Evolutionary conservation across 768 basidiomycete species (phyloP), one percentile per base, ranked within the genome.

Genomic region (Dioszegia hungarica): DNA sequence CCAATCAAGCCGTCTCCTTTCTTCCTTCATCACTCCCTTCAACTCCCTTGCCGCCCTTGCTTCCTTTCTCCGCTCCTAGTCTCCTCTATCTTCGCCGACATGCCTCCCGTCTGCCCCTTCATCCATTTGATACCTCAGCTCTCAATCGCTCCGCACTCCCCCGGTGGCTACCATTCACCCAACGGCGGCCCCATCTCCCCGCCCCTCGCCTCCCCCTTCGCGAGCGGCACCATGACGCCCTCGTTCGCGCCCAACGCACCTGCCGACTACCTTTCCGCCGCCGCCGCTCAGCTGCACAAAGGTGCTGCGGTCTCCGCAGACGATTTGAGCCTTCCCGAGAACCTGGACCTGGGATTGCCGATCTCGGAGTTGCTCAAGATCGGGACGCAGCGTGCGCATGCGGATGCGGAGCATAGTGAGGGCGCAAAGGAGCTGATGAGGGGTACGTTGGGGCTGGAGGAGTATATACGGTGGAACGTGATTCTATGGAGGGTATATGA

Each of bases 401-500:
- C 83, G 53, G 73, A 77, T 12, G 83, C 83, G 19, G 82, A 82
- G 64, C 79, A 81, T 57, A 84, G 82, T 62, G 72, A 79, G 24
- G 85, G 82, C 25, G 86, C 84, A 1, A 77, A 75, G 43, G 81
- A 81, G 44, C 78, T 88, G 38, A 78, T 82, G 20, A 80, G 80
- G 51, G 86, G 86, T 10, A 78, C 81, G 56, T 79, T 88, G 33
- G 77, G 79, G 51, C 80, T 81, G 70, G 80, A 82, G 39, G 86
- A 87, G 68, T 89, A 89, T 72, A 75, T 84, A 15, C 80, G 81
- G 45, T 86, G 84, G 75, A 79, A 88, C 40, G 84, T 88, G 79
- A 83, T 86, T 79, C 81, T 90, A 22, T 89, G 86, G 84, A 81
- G 87, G 64, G 77, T 90, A 25, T 91, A 90, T 77, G 78, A 83